Conservation (phyloP, 129 eudicot species). For the Lonicera japonica region DNA sequence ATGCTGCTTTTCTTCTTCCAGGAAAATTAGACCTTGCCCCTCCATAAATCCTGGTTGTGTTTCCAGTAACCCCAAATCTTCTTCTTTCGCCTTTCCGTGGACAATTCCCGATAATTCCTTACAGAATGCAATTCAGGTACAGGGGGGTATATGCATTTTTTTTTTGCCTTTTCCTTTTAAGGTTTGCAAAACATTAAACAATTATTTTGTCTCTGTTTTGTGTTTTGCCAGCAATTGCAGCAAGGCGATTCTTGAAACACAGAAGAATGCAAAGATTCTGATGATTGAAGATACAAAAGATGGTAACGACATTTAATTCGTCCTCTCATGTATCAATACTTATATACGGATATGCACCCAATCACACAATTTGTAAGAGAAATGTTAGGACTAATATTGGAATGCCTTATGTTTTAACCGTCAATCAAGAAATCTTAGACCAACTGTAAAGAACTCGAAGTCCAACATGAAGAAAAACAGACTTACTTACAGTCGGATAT, state of each 20-base stretch:
- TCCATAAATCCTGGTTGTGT: constrained; percentile 84
- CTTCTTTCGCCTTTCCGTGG: constrained; percentile 81
- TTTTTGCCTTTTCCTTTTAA: neutral
- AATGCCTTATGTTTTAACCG: no score
- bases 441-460: no score
- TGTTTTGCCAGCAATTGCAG: constrained; percentile 52
- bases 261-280: constrained; percentile 78
- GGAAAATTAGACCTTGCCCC: constrained; percentile 86
- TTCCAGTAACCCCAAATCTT: constrained; percentile 74
- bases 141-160: neutral
- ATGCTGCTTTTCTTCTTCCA: constrained; percentile 24
- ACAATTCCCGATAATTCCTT: constrained; percentile 39
- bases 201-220: neutral
- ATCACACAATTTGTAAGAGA: no score
- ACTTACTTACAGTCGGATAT: no score
- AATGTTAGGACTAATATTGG: no score
- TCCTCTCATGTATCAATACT: neutral
- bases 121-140: constrained; percentile 63
- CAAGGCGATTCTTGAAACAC: constrained; percentile 75
- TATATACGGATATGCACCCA: no score
- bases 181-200: neutral
- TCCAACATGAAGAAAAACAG: no score
- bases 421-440: no score
- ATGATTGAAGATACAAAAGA: constrained; percentile 56
- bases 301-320: constrained; percentile 36